These are phyloP conservation scores for Penicillium antarcticum DNA, from an alignment of 495 filamentous ascomycete genomes.

Conservation along the genomic window DNA sequence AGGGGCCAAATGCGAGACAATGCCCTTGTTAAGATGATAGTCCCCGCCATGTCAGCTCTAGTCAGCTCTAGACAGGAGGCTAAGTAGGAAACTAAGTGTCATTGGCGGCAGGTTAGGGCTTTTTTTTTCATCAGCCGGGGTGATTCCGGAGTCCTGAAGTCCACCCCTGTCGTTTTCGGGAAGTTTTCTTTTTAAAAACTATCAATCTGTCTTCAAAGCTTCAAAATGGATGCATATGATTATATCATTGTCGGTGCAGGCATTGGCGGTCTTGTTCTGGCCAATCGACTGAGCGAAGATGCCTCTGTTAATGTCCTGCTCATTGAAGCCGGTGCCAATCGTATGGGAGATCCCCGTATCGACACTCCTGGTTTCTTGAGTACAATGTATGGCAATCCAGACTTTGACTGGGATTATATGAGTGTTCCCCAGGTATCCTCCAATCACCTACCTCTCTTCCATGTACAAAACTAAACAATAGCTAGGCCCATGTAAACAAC, in stretches of 20 bases:
- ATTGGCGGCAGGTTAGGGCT: too few relatives aligned
- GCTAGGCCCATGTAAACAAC: slow-evolving; percentile 17
- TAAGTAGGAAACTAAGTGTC: background rate
- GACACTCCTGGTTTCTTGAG: slow-evolving; percentile 40
- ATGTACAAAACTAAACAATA: background rate
- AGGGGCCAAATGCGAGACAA: background rate
- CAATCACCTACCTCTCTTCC: background rate
- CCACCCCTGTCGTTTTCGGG: too few relatives aligned
- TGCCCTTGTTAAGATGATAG: background rate
- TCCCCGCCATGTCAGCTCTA: background rate
- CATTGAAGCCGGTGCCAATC: slow-evolving; percentile 51
- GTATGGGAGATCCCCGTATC: slow-evolving; percentile 38
- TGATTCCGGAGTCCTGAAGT: too few relatives aligned
- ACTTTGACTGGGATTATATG: slow-evolving; percentile 54
- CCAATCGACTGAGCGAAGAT: slow-evolving; percentile 44
- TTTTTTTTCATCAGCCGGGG: too few relatives aligned
- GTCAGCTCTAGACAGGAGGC: background rate
- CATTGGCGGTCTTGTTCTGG: slow-evolving; percentile 45
- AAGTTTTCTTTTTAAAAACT: background rate
- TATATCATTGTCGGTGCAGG: slow-evolving; percentile 43
- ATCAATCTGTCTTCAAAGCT: background rate
- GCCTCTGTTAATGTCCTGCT: slow-evolving; percentile 40
- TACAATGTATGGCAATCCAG: slow-evolving; percentile 39
- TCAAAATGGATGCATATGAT: slow-evolving; percentile 20
- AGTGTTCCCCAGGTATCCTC: slow-evolving; percentile 48